These are phyloP conservation scores for Yarrowia hollandica DNA, from an alignment of 805 yeast species.

Conservation along the genomic window DNA sequence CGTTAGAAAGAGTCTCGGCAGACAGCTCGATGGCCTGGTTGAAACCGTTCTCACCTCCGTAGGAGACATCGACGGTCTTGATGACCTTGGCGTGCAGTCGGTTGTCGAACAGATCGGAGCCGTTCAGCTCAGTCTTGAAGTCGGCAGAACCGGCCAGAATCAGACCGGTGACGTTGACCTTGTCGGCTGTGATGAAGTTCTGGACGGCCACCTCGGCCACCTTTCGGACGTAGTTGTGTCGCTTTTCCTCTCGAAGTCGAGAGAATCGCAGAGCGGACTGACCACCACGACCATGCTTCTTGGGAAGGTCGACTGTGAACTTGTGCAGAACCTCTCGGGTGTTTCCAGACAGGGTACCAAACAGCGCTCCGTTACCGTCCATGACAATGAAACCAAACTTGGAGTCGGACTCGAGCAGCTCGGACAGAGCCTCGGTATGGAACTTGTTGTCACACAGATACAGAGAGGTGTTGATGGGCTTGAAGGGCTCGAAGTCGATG, in stretches of 20 bases:
- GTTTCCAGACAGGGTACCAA: conserved; percentile 94
- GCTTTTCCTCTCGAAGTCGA: conserved; percentile 97
- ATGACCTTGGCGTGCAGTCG: conserved; percentile 86
- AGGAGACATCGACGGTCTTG: conserved; percentile 93
- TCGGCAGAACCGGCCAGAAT: conserved; percentile 99
- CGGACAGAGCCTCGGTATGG: conserved; percentile 95
- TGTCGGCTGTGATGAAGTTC: conserved; percentile 91
- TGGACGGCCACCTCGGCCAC: conserved; percentile 98
- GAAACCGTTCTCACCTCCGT: conserved; percentile 99
- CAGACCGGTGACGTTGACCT: conserved; percentile 89
- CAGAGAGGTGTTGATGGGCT: conserved; percentile 96
- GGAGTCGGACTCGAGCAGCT: conserved; percentile 91
- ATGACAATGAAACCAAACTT: conserved; percentile 95
- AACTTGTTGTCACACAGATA: conserved; percentile 97
- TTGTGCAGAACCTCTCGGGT: conserved; percentile 95
- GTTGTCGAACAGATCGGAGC: conserved; percentile 88
- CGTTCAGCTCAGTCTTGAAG: conserved; percentile 90
- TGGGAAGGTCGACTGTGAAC: conserved; percentile 95
- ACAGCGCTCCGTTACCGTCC: conserved; percentile 99
- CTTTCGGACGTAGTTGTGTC: conserved; percentile 97
- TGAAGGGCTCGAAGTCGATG: conserved; percentile 97
- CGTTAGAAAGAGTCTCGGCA: conserved; percentile 95
- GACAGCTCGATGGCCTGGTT: conserved; percentile 98
- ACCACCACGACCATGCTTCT: conserved; percentile 99
- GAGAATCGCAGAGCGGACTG: conserved; percentile 99